These are phyloP conservation scores for Raffaelea albimanens DNA, from an alignment of 2,329 filamentous ascomycete genomes.

Conservation along the genomic window DNA sequence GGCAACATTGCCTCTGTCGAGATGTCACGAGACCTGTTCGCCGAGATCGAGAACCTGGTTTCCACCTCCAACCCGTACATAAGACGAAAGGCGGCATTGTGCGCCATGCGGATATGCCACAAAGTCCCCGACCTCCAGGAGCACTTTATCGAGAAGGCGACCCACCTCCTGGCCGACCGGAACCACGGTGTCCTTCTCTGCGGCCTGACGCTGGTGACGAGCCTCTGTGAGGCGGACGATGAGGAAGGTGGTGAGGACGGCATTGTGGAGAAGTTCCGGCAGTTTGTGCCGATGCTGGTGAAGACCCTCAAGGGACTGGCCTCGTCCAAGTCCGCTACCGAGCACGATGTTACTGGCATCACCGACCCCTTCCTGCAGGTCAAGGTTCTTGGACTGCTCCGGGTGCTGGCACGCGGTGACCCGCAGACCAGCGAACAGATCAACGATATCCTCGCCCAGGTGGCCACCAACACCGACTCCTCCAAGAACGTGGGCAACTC, in stretches of 20 bases:
- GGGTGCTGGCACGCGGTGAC: conserved; percentile 81
- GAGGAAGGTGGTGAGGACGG: conserved; percentile 83
- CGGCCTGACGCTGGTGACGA: conserved; percentile 81
- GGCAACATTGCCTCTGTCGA: conserved; percentile 97
- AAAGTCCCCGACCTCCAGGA: conserved; percentile 97
- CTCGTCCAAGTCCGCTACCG: conserved; percentile 90
- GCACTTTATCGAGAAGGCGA: conserved; percentile 92
- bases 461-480: conserved; percentile 95
- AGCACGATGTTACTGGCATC: conserved; percentile 96
- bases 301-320: conserved; percentile 87
- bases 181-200: conserved; percentile 95
- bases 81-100: conserved; percentile 91
- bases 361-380: conserved; percentile 97
- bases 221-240: conserved; percentile 91
- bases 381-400: conserved; percentile 80
- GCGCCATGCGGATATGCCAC: conserved; percentile 96
- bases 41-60: conserved; percentile 86
- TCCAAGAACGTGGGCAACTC: conserved; percentile 98
- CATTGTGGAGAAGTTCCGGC: conserved; percentile 83
- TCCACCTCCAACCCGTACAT: conserved; percentile 98
- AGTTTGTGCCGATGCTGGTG: conserved; percentile 75
- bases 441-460: conserved; percentile 95
- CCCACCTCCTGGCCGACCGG: conserved; percentile 76
- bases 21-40: conserved; percentile 95
- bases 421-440: conserved; percentile 87